Evolutionary conservation across 75 land plant species (phyloP).

Genomic region (Selaginella tamariscina): DNA sequence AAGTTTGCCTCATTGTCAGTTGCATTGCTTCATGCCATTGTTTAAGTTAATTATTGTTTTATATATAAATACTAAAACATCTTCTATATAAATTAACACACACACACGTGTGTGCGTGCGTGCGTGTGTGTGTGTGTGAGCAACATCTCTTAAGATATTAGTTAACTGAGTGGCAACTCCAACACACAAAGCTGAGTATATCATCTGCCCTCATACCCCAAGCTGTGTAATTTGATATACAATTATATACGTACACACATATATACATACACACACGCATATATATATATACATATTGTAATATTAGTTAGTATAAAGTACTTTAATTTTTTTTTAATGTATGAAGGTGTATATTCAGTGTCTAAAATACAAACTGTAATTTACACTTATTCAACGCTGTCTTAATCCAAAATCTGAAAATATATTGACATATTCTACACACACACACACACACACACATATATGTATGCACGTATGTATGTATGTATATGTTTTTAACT

Average conservation of each 20-base stretch:
- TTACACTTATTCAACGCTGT: no score
- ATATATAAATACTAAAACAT: neutral
- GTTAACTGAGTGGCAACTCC: slow-evolving; percentile 44
- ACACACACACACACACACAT: no score
- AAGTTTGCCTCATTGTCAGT: slow-evolving; percentile 38
- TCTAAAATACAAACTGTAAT: no score
- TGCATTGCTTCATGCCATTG: slow-evolving; percentile 34
- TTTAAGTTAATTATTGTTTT: no score
- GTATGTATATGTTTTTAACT: no score
- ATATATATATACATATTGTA: slow-evolving; percentile 15
- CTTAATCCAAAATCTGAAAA: no score
- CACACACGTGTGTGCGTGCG: no score
- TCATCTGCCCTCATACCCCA: slow-evolving; percentile 6
- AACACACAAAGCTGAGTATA: slow-evolving; percentile 29
- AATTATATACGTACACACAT: slow-evolving; percentile 1
- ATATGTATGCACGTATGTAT: no score
- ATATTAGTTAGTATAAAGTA: slow-evolving; percentile 37
- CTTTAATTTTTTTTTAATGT: slow-evolving; percentile 19
- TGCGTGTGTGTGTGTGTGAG: no score
- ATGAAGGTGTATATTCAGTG: no score
- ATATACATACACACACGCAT: neutral
- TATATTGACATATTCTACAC: no score
- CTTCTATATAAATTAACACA: neutral
- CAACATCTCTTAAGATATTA: no score
- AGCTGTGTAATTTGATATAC: slow-evolving; percentile 32